Conservation (phyloP, 1,284 basidiomycete genomes). For the Cystobasidium sp. region DNA sequence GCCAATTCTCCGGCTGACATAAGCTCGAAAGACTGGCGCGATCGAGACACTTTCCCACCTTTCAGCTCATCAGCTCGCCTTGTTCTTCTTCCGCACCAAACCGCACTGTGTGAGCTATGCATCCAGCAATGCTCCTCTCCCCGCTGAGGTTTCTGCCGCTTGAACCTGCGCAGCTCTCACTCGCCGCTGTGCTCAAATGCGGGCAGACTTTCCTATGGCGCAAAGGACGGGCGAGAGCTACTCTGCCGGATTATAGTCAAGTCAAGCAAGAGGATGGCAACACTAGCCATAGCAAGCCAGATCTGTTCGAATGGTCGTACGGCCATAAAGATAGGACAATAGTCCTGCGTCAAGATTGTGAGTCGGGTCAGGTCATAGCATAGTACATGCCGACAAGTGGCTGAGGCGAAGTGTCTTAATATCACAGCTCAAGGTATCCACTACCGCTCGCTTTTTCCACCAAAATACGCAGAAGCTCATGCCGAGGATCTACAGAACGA, state of each 20-base stretch:
- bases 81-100: too few species aligned
- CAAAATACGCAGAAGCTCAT: constrained; percentile 53
- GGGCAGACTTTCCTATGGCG: constrained; percentile 54
- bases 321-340: constrained; percentile 51
- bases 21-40: neutral
- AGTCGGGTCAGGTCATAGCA: constrained; percentile 11
- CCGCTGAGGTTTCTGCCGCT: constrained; percentile 52
- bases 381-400: neutral
- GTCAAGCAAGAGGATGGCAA: constrained; percentile 3
- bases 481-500: constrained; percentile 62
- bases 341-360: constrained; percentile 53
- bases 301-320: constrained; percentile 50
- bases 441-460: constrained; percentile 50
- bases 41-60: too few species aligned
- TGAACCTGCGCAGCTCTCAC: constrained; percentile 48
- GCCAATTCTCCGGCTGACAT: too few species aligned
- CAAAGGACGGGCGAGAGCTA: constrained; percentile 26
- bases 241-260: neutral
- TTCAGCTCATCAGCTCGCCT: neutral
- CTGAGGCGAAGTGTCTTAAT: neutral
- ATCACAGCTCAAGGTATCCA: constrained; percentile 46
- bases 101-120: neutral
- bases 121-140: constrained; percentile 45
- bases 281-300: constrained; percentile 2
- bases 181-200: constrained; percentile 48